Percentiles rank a stretch among this genome's conserved stretches.
Conservation (phyloP, 495 filamentous ascomycete genomes). For the Penicillium canariense region DNA sequence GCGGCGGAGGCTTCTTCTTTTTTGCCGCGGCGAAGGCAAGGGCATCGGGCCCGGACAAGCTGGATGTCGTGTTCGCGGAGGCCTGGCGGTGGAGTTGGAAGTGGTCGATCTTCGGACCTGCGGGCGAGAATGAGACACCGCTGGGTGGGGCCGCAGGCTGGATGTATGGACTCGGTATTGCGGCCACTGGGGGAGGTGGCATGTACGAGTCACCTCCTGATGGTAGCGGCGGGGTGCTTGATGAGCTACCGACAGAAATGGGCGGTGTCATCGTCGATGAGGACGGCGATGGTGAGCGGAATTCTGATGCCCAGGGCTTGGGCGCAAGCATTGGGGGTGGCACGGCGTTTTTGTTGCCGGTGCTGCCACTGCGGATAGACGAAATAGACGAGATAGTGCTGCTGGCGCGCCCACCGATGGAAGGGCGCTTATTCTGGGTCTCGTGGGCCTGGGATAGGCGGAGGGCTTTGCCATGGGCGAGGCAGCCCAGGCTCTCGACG, state of each 20-base stretch:
- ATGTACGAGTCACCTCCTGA: slow-evolving; percentile 19
- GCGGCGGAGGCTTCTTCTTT: slow-evolving; percentile 66
- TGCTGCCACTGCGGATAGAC: slow-evolving; percentile 6
- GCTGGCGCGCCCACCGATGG: slow-evolving; percentile 19
- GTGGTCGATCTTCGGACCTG: slow-evolving; percentile 44
- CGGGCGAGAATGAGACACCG: slow-evolving; percentile 24
- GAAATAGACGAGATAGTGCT: slow-evolving; percentile 14
- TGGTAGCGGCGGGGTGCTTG: slow-evolving; percentile 26
- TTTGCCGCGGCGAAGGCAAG: slow-evolving; percentile 33
- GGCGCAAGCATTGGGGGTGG: slow-evolving; percentile 19
- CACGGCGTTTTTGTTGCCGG: slow-evolving; percentile 18
- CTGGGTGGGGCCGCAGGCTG: slow-evolving; percentile 15
- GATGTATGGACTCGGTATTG: slow-evolving; percentile 5
- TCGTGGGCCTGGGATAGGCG: slow-evolving; percentile 57
- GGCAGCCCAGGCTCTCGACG: slow-evolving; percentile 66
- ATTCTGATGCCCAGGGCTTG: slow-evolving; percentile 18
- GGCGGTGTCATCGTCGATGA: slow-evolving; percentile 21
- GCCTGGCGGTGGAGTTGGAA: slow-evolving; percentile 42
- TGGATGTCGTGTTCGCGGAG: slow-evolving; percentile 31
- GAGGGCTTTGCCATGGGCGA: slow-evolving; percentile 74
- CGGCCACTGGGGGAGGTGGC: slow-evolving; percentile 8
- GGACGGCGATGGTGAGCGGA: slow-evolving; percentile 15
- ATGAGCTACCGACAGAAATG: slow-evolving; percentile 20
- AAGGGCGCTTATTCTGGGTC: slow-evolving; percentile 31
- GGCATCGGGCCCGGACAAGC: slow-evolving; percentile 1